Evolutionary conservation across 768 basidiomycete species (phyloP).

Genomic region (Tephrocybe sp.): DNA sequence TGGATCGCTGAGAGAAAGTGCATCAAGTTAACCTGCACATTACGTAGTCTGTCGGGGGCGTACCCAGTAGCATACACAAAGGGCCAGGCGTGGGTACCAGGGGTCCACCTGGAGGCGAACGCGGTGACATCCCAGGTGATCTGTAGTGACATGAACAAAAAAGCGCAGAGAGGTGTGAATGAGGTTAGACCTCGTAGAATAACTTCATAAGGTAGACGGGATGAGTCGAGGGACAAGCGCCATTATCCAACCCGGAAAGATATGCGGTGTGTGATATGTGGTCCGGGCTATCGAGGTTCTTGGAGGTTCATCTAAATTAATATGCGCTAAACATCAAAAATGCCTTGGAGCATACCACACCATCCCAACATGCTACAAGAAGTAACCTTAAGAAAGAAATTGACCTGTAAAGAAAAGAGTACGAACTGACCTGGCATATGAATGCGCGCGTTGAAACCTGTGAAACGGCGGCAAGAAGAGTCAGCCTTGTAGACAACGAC

Average conservation of each 20-base stretch:
- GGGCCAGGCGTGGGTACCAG: slow-evolving; percentile 32
- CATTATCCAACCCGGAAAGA: slow-evolving; percentile 34
- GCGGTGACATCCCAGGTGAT: slow-evolving; percentile 37
- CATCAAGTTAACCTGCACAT: neutral
- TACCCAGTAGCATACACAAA: slow-evolving; percentile 45
- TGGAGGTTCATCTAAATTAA: neutral
- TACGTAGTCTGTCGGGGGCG: neutral
- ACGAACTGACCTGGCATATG: slow-evolving; percentile 28
- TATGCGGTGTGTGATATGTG: slow-evolving; percentile 34
- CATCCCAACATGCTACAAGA: slow-evolving; percentile 35
- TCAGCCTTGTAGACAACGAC: neutral
- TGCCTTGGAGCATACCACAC: slow-evolving; percentile 22
- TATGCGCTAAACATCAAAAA: neutral
- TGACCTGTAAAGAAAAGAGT: neutral
- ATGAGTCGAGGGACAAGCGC: slow-evolving; percentile 33
- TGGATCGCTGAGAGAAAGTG: slow-evolving; percentile 36
- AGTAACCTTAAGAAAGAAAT: neutral
- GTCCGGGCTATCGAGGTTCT: slow-evolving; percentile 39
- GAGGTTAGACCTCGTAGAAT: slow-evolving; percentile 31
- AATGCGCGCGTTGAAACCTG: slow-evolving; percentile 34
- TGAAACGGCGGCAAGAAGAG: slow-evolving; percentile 4
- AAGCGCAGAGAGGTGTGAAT: too few relatives aligned
- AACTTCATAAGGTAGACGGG: slow-evolving; percentile 37
- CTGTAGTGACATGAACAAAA: slow-evolving; percentile 9
- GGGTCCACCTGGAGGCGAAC: slow-evolving; percentile 33